Evolutionary conservation across 805 yeast species (phyloP), one percentile per base, ranked within the genome.

Genomic region (Candida pseudofarinosa): DNA sequence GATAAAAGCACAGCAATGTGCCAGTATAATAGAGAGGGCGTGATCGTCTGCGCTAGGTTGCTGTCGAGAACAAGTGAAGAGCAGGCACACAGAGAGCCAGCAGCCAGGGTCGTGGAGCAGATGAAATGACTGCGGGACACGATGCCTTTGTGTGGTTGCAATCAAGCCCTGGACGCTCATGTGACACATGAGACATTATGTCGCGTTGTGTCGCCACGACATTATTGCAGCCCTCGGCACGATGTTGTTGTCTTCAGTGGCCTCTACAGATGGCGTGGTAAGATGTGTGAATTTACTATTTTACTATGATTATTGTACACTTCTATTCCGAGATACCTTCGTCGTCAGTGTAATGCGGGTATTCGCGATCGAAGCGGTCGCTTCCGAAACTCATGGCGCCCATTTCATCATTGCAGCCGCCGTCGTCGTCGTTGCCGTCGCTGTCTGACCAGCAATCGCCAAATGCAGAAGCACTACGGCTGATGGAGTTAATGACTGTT

Each of bases 291-390:
- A n/a, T n/a, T n/a, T n/a, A n/a, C n/a, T 32, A 32, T 7, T 32
- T n/a, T 32, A 32, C 13, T 32, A n/a, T 14, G 15, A 7, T n/a
- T n/a, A n/a, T 32, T 32, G 13, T 15, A 32, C 14, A 32, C 14
- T 46, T 48, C 28, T 23, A 54, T 30, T 55, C 60, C 4, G 60
- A 56, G 23, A 57, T 56, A 16, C 54, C 55, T 15, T 47, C 58
- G 32, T 59, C 62, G 17, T 57, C 56, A 3, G 41, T 50, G 13
- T 39, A 50, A 33, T 45, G 47, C 14, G 53, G 54, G 40, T 53
- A 57, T 17, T 40, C 54, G 35, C 53, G 39, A 37, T 56, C 46
- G 39, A 59, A 59, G 6, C 58, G 56, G 40, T 59, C 64, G n/a
- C 26, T 37, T 28, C 30, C 38, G 14, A 23, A 6, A 23, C 10